These are phyloP conservation scores for Spinellus fusiger DNA, from an alignment of 192 early-diverging fungal genomes.

Conservation along the genomic window DNA sequence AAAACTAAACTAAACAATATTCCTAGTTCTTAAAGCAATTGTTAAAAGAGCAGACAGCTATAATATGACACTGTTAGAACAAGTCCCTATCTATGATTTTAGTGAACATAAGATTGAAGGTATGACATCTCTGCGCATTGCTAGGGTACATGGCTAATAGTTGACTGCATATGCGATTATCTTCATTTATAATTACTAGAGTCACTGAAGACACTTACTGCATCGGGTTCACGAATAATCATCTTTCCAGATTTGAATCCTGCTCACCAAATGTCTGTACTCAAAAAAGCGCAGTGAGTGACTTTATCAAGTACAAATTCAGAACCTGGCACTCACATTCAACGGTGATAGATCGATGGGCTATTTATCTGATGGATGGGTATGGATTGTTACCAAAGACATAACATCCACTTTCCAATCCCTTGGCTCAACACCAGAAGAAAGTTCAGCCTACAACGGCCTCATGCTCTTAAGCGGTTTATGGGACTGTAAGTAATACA, in stretches of 20 bases:
- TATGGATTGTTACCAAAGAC: constrained; percentile 23
- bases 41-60: not conserved
- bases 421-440: not conserved
- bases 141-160: no score
- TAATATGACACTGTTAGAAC: not conserved
- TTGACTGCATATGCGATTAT: not conserved
- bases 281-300: constrained; percentile 5
- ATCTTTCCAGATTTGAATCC: constrained; percentile 11
- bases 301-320: not conserved
- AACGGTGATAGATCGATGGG: constrained; percentile 16
- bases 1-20: not conserved
- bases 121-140: no score
- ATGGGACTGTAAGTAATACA: constrained; percentile 23
- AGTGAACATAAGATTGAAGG: constrained; percentile 3
- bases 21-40: not conserved
- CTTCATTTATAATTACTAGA: not conserved
- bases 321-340: not conserved
- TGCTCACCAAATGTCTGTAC: not conserved
- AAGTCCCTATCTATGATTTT: constrained; percentile 1
- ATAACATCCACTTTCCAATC: not conserved
- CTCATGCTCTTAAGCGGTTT: constrained; percentile 26
- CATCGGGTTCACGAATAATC: not conserved
- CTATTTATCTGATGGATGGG: constrained; percentile 15
- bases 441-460: constrained; percentile 8
- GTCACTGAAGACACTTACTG: not conserved